phyloP scores from a whole-genome alignment of 2,329 filamentous ascomycete species.

The Tolypocladium inflatum region DNA sequence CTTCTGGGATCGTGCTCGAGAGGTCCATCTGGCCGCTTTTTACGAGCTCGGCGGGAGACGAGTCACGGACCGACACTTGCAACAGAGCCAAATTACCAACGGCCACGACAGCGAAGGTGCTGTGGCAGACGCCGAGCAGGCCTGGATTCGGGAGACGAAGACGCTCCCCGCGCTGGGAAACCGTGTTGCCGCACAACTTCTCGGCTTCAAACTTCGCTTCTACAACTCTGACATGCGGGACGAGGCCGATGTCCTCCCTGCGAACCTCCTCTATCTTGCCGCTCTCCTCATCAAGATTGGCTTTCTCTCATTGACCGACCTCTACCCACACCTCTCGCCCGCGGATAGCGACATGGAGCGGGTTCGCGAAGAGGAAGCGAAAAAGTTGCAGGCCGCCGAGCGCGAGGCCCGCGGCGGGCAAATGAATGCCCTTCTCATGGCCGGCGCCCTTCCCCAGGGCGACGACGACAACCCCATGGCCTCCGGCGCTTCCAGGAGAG shows the following conservation, averaged over 20 bases:
- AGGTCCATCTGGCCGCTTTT: constrained; percentile 72
- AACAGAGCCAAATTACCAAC: constrained; percentile 29
- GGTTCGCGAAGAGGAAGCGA: constrained; percentile 58
- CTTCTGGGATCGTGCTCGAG: constrained; percentile 76
- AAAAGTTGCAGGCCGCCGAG: constrained; percentile 73
- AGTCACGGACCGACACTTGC: constrained; percentile 48
- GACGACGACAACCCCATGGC: constrained; percentile 59
- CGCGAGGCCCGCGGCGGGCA: constrained; percentile 58
- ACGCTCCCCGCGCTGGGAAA: constrained; percentile 81
- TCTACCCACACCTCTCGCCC: constrained; percentile 89
- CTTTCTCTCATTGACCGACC: constrained; percentile 83
- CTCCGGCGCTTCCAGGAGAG: constrained; percentile 35
- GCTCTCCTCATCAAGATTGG: constrained; percentile 94
- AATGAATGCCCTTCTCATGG: constrained; percentile 77
- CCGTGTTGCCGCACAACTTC: constrained; percentile 81
- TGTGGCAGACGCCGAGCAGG: constrained; percentile 47
- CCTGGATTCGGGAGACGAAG: constrained; percentile 74
- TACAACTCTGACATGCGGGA: constrained; percentile 76
- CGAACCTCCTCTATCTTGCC: constrained; percentile 86
- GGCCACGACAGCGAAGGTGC: constrained; percentile 28
- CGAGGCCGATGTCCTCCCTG: constrained; percentile 68
- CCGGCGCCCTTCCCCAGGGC: constrained; percentile 61
- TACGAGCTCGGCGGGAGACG: constrained; percentile 76
- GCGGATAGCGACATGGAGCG: constrained; percentile 73
- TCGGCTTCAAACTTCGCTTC: constrained; percentile 95